Base-by-base conservation (phyloP, 345 rosid genomes). In the Eutrema heterophyllum region DNA sequence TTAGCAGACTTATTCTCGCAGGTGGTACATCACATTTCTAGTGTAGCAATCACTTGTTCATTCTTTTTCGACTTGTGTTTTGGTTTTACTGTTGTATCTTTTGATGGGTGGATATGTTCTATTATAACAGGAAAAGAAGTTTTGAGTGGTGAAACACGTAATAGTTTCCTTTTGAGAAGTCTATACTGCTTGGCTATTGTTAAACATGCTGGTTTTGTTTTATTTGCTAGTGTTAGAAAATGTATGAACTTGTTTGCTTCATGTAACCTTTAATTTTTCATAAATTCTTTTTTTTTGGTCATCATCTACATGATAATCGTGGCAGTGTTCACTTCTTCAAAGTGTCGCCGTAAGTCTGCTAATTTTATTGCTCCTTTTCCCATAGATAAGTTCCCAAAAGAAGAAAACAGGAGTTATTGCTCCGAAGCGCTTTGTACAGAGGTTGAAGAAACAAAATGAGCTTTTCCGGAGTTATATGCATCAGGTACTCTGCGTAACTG, bases 391-490 rank as follows among this genome's bases (percentile, higher is more conserved):
- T 82, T 89, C 88, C 26, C 98, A 96, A 83, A 96, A 96, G 90
- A 96, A 96, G 90, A 96, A 96, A 86, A 96, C 99, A 1, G 98
- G 99, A 67, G 97, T 96, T 61, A 88, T 96, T 86, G 90, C 98
- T 38, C 98, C 98, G 29, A 94, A 89, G 83, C 89, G 98, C 49
- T 94, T 91, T 63, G 95, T 94, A 35, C 97, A 94, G 76, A 86
- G 98, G 80, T 82, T 94, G 86, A 94, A 94, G 84, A 94, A 94
- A 81, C 97, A 94, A 75, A 91, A 94, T 79, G 98, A 94, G 84
- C 89, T 88, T 65, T 94, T 91, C 72, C 91, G 98, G 43, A 91
- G 98, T 80, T 94, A 94, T 83, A 91, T 91, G 98, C 98, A 91
- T 77, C 98, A 94, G 97, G 97, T 91, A 77, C 4, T 18, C n/a